These are phyloP conservation scores for Grammothele lineata DNA, from an alignment of 768 basidiomycete genomes.

Conservation along the genomic window DNA sequence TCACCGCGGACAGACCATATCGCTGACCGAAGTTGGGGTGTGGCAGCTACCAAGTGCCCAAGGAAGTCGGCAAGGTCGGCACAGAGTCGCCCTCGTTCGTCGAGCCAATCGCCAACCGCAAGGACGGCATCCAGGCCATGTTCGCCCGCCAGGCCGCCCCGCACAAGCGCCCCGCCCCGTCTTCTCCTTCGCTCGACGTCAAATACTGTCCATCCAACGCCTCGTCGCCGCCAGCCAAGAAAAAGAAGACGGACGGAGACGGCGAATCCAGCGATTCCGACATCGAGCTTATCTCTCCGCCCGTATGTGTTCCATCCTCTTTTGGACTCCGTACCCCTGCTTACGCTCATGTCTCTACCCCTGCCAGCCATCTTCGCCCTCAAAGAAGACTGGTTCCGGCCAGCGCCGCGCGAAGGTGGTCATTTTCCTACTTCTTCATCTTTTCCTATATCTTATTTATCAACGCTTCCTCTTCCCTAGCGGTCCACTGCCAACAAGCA, in stretches of 20 bases:
- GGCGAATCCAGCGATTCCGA: slow-evolving; percentile 12
- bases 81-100: slow-evolving; percentile 80
- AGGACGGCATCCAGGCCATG: slow-evolving; percentile 84
- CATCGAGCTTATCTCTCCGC: slow-evolving; percentile 11
- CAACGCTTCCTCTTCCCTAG: too few species aligned
- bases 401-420: neutral
- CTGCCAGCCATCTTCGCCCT: too few species aligned
- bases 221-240: too few species aligned
- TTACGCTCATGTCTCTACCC: too few species aligned
- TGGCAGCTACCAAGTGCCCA: slow-evolving; percentile 78
- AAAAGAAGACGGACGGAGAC: too few species aligned
- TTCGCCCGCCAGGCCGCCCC: slow-evolving; percentile 57
- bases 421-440: neutral
- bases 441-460: neutral
- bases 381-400: neutral
- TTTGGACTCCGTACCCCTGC: too few species aligned
- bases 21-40: neutral
- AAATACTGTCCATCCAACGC: too few species aligned
- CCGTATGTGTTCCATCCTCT: too few species aligned
- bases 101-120: slow-evolving; percentile 70
- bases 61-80: slow-evolving; percentile 89
- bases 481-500: neutral
- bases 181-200: too few species aligned
- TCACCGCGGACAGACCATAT: neutral
- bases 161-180: neutral